Evolutionary conservation across 129 eudicot species (phyloP), one percentile per base, ranked within the genome.

Genomic region (Arctium minus): DNA sequence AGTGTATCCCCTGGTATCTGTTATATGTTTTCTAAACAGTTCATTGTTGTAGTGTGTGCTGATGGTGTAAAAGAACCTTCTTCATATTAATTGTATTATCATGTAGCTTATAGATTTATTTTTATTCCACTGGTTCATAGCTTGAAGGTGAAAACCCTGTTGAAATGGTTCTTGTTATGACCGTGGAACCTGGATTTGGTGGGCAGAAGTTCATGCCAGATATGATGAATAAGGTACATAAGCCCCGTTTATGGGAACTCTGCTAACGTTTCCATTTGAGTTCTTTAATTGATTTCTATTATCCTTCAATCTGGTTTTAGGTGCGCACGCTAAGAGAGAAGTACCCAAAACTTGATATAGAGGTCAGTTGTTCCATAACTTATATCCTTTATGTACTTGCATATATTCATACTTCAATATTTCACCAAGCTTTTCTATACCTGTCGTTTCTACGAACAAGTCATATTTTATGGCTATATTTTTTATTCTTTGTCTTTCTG

Each of bases 121-220:
- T 74, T 75, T 22, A 4, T 44, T 60, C 15, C 33, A 82, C 39
- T 37, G 85, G 13, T 82, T 82, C 46, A 5, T 71, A 95, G 97
- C 86, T 95, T 85, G 98, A 92, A 65, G 91, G 87, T 74, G 88
- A 89, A 86, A 82, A 81, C 79, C 88, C 95, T 22, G 97, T 93
- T 88, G 98, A 96, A 82, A 85, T 96, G 98, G 97, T 96, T 70
- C 98, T 96, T 80, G 94, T 96, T 37, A 96, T 96, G 99, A 96
- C 99, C 3, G 96, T 96, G 36, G 96, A 91, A 82, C 99, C 99
- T 83, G 99, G 95, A 78, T 96, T 96, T 84, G 97, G 99, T 82
- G 98, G 99, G 60, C 99, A 96, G 86, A 96, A 93, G 82, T 93
- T 96, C 81, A 93, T 96, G 92, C 94, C 98, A 33, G 94, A 96